Evolutionary conservation across 2,329 filamentous ascomycete genomes (phyloP), one percentile per base, ranked within the genome.

Genomic region (Colletotrichum eleusines): DNA sequence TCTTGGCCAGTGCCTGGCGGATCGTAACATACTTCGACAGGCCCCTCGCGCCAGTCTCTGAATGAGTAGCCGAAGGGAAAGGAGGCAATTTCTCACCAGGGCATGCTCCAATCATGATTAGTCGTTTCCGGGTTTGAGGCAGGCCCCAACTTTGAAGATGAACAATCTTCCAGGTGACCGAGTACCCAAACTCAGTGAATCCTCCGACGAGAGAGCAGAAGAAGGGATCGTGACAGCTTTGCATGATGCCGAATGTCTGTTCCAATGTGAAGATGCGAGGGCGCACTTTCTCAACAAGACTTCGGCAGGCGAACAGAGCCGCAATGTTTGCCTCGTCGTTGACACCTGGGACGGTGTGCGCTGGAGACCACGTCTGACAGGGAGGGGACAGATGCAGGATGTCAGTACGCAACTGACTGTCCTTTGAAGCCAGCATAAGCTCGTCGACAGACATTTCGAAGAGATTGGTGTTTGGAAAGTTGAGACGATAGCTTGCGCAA

Each of bases 231-330:
- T 86, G 80, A 20, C 44, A 63, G 7, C 9, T 0, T 28, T 84
- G 82, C 0, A 87, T 78, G 1, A 97, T 85, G 0, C 93, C 93
- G 63, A 89, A 90, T 0, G 94, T 95, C 76, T 97, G 92, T 75
- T 97, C 94, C 0, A 97, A 81, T 0, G 93, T 97, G 1, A 93
- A 87, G 0, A 96, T 76, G 0, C 94, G 85, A 0, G 94, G 93
- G 0, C 85, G 86, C 0, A 86, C 78, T 44, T 86, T 86, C 6
- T 85, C 79, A 0, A 95, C 80, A 0, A 94, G 78, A 4, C 86
- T 78, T 1, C 83, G 80, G 62, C 88, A 88, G 0, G 84, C 81
- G 72, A 86, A 88, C 0, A 90, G 76, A 0, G 85, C 85, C 1
- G 89, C 89, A 0, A 88, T 89, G 74, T 97, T 96, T 0, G 81